Evolutionary conservation across 495 filamentous ascomycete genomes (phyloP), one percentile per base, ranked within the genome.

Genomic region (Cenococcum geophilum): DNA sequence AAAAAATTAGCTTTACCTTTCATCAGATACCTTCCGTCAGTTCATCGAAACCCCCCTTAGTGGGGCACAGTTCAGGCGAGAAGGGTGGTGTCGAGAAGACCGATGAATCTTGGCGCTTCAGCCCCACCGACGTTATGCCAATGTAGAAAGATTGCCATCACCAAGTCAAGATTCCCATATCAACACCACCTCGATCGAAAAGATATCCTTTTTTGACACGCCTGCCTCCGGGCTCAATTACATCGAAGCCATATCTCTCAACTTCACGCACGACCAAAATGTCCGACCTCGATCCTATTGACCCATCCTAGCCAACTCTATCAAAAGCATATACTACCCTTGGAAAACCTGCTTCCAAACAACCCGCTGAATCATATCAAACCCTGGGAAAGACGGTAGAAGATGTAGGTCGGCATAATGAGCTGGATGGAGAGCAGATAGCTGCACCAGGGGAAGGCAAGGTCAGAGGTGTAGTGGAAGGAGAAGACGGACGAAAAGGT

Each of bases 391-490:
- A 63, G 32, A 66, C 60, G 9, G 62, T 70, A 20, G 72, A 75
- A 54, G 66, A 71, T 50, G 63, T 73, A n/a, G 74, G 74, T 8
- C 52, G 65, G 12, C 66, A 71, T 45, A 66, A 72, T 5, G 73
- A 75, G 66, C 62, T 74, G 42, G 72, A 76, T 54, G 74, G 65
- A 1, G 65, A 74, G 53, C 72, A 76, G 61, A 72, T 77, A 70
- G 68, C 57, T 10, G 66, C 67, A 27, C 62, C 63, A 20, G 75
- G 71, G 22, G 75, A 77, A 55, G 75, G 72, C 18, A 60, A 62
- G 25, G 66, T 76, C n/a, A 63, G 62, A 20, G 67, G 71, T 58
- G 67, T 70, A 35, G 71, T 76, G 9, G 59, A 49, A 32, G 70
- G 68, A 6, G 8, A 32, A 52, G 21, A 25, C 49, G 12, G 35